phyloP scores from a whole-genome alignment of 2,329 filamentous ascomycete species.

The Diaporthe ampelina region DNA sequence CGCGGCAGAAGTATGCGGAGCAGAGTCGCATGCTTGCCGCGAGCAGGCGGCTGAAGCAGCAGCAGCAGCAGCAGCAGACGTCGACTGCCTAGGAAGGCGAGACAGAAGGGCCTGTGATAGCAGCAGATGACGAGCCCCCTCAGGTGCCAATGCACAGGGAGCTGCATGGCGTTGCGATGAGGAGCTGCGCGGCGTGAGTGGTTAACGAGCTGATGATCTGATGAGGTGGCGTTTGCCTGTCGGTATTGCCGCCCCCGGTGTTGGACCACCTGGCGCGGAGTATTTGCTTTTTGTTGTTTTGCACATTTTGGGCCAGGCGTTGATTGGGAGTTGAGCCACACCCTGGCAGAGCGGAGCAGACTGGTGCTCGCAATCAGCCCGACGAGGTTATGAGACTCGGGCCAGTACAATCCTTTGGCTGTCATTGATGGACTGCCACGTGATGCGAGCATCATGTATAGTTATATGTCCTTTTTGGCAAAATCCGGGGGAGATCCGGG shows the following conservation, averaged over 20 bases:
- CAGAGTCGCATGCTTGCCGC: conserved; percentile 72
- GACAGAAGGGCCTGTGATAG: not conserved
- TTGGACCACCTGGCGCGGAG: not conserved
- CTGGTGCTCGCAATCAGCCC: not conserved
- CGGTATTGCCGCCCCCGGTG: not conserved
- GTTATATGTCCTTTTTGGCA: not conserved
- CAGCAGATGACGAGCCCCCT: conserved; percentile 1
- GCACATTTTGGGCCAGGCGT: not conserved
- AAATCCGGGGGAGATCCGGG: too few relatives aligned
- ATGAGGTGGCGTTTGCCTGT: conserved; percentile 14
- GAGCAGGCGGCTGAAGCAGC: conserved; percentile 62
- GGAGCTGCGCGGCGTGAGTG: not conserved
- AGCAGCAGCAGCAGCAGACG: conserved; percentile 45
- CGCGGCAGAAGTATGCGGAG: conserved; percentile 73
- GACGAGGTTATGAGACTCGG: not conserved
- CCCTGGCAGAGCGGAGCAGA: not conserved
- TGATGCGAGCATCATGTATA: conserved; percentile 17
- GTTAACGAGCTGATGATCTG: conserved; percentile 11
- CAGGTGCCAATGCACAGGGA: conserved; percentile 35
- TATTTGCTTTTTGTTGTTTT: not conserved
- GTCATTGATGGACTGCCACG: not conserved
- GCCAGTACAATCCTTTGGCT: not conserved
- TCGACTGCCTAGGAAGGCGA: conserved; percentile 32
- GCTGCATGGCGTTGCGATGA: not conserved
- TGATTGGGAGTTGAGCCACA: not conserved